Conservation (phyloP, 2,329 filamentous ascomycete genomes). For the Colletotrichum gigasporum region DNA sequence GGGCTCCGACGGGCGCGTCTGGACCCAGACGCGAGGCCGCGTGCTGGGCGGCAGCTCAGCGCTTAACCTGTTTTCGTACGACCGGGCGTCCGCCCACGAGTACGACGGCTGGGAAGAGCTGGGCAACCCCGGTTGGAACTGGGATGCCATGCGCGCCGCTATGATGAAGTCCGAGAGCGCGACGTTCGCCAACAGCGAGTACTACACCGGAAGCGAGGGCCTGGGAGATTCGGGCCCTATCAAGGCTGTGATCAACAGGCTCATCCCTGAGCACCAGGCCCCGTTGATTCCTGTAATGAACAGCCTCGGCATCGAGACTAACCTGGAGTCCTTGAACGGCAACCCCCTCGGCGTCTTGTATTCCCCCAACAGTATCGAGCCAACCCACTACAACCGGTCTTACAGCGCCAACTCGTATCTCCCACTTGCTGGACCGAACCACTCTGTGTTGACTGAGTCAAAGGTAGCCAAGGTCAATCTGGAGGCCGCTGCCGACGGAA, state of each 20-base stretch:
- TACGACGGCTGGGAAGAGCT: constrained; percentile 45
- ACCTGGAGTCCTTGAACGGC: constrained; percentile 56
- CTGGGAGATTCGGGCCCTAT: constrained; percentile 36
- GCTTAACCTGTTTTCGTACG: constrained; percentile 52
- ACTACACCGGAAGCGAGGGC: constrained; percentile 25
- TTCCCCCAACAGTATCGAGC: constrained; percentile 58
- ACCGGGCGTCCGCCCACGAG: constrained; percentile 40
- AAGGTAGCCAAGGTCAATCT: constrained; percentile 50
- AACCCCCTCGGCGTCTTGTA: constrained; percentile 59
- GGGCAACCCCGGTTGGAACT: constrained; percentile 47
- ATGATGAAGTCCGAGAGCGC: constrained; percentile 41
- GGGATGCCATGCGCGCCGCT: constrained; percentile 44
- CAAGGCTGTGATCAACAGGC: constrained; percentile 47
- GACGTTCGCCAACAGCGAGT: constrained; percentile 31
- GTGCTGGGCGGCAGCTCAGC: constrained; percentile 56
- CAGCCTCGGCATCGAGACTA: constrained; percentile 49
- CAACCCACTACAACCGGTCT: constrained; percentile 56
- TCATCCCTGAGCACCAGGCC: constrained; percentile 51
- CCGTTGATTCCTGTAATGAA: constrained; percentile 56
- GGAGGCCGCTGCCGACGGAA: constrained; percentile 28
- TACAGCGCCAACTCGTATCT: constrained; percentile 56
- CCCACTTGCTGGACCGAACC: constrained; percentile 49
- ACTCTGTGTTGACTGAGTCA: constrained; percentile 47
- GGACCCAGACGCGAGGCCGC: constrained; percentile 51
- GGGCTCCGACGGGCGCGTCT: constrained; percentile 45